Evolutionary conservation across 306 rosid genomes (phyloP).

Genomic region (Cicer arietinum): DNA sequence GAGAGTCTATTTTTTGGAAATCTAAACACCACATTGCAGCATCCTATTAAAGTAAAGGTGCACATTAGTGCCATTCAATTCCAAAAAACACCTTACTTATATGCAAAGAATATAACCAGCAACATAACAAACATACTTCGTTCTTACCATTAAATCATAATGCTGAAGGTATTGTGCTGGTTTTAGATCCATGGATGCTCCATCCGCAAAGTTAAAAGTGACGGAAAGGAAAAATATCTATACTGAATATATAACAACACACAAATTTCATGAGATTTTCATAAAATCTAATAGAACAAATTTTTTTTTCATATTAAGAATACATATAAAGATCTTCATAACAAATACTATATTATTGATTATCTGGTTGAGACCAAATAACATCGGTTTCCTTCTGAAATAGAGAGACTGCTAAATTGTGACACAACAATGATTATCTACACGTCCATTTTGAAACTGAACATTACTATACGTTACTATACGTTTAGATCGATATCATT

Average conservation of each 20-base stretch:
- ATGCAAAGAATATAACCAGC: conserved; percentile 15
- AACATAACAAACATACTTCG: conserved; percentile 8
- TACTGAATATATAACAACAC: conserved; percentile 59
- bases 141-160: conserved; percentile 64
- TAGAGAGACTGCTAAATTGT: conserved; percentile 60
- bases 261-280: conserved; percentile 43
- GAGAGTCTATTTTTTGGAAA: conserved; percentile 73
- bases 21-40: conserved; percentile 87
- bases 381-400: conserved; percentile 83
- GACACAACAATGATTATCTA: conserved; percentile 76
- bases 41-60: conserved; percentile 55
- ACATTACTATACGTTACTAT: conserved; percentile 2
- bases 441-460: conserved; percentile 45
- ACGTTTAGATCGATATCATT: conserved; percentile 14
- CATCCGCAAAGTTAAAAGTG: conserved; percentile 82
- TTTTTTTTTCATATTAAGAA: background rate
- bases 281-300: conserved; percentile 25
- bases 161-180: conserved; percentile 86
- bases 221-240: conserved; percentile 73
- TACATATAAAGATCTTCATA: conserved; percentile 7
- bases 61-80: conserved; percentile 35
- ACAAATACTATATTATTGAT: conserved; percentile 37
- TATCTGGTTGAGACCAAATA: conserved; percentile 82
- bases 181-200: conserved; percentile 89
- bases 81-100: conserved; percentile 37